Evolutionary conservation across 1,139 yeast genomes (phyloP).

Genomic region (Debaryomyces nepalensis): DNA sequence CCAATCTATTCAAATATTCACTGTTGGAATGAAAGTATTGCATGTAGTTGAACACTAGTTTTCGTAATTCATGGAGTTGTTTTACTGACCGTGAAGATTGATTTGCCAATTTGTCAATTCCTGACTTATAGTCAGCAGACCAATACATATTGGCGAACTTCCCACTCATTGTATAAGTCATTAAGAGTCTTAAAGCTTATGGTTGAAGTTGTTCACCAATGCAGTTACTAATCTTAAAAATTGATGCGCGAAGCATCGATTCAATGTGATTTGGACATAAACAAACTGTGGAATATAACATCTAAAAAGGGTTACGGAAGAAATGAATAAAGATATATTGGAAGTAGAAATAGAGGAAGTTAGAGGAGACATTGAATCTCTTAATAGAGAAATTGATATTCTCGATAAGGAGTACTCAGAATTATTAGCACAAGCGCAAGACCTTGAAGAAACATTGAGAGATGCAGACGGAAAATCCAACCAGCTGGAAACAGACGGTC

Average conservation of each 20-base stretch:
- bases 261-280: not conserved
- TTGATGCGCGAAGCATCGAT: slow-evolving; percentile 3
- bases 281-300: slow-evolving; percentile 1
- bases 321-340: slow-evolving; percentile 11
- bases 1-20: slow-evolving; percentile 35
- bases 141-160: slow-evolving; percentile 43
- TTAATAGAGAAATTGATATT: slow-evolving; percentile 21
- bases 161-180: slow-evolving; percentile 11
- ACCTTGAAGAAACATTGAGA: slow-evolving; percentile 10
- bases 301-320: not conserved
- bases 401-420: slow-evolving; percentile 19
- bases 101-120: slow-evolving; percentile 35
- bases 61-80: slow-evolving; percentile 49
- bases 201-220: not conserved
- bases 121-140: slow-evolving; percentile 49
- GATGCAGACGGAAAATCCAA: slow-evolving; percentile 14
- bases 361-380: slow-evolving; percentile 20
- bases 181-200: not conserved
- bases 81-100: slow-evolving; percentile 40
- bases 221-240: not conserved
- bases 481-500: slow-evolving; percentile 8
- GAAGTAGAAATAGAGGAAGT: slow-evolving; percentile 18
- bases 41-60: slow-evolving; percentile 44
- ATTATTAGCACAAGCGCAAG: slow-evolving; percentile 5
- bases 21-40: slow-evolving; percentile 44